Percentiles rank a stretch among this genome's conserved stretches.
Evolutionary conservation across 257 asterid species (phyloP).

Genomic region (Nicotiana knightiana): DNA sequence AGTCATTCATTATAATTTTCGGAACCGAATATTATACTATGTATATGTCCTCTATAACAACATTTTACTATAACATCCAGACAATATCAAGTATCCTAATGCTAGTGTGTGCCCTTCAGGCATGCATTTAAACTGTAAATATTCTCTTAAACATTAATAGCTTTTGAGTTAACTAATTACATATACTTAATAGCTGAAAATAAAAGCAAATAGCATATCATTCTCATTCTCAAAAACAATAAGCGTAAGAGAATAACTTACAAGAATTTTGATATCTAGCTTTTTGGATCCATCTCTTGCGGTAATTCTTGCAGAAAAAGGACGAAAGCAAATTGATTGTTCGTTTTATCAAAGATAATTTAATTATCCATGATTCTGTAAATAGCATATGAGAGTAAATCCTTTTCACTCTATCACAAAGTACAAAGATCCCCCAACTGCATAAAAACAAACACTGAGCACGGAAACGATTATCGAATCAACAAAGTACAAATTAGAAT

Average conservation of each 20-base stretch:
- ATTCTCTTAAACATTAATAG: background rate
- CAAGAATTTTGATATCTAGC: constrained; percentile 86
- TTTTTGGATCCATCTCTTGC: constrained; percentile 84
- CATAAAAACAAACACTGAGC: background rate
- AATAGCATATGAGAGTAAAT: background rate
- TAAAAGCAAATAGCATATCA: background rate
- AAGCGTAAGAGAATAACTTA: constrained; percentile 31
- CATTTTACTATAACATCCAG: background rate
- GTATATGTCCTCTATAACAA: no score
- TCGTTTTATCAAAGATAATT: background rate
- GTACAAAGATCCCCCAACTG: background rate
- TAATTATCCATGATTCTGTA: background rate
- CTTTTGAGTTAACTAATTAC: background rate
- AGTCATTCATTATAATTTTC: no score
- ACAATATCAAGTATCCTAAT: background rate
- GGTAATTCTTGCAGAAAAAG: constrained; percentile 37
- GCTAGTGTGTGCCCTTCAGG: background rate
- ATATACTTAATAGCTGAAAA: background rate
- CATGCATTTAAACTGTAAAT: background rate
- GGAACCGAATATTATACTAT: no score
- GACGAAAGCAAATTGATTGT: background rate
- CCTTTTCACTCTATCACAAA: background rate
- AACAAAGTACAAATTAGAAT: background rate
- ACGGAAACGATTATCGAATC: background rate
- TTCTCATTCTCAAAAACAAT: no score